Evolutionary conservation across 148 eudicot species (phyloP), one percentile per base, ranked within the genome.

Genomic region (Hydrangea macrophylla): DNA sequence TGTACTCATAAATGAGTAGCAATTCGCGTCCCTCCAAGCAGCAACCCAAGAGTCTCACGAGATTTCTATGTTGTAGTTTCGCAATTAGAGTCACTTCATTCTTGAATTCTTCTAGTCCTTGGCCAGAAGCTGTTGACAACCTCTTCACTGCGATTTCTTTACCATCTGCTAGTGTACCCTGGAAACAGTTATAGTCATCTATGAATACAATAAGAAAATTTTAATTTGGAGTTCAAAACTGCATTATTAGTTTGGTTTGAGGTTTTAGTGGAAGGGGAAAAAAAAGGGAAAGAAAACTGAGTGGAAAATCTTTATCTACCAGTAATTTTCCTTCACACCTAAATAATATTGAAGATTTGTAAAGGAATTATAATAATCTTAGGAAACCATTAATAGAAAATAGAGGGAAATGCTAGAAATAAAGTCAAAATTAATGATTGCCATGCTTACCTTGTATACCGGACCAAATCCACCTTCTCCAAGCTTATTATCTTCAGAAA

Each of bases 61-160:
- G 62, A 55, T 82, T 79, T 1, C 73, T 70, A 63, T 82, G 85
- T n/a, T 73, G 82, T 22, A 82, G 70, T 63, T 55, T 79, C 2
- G 85, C 85, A n/a, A 76, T 75, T 51, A 73, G 31, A 26, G 24
- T 35, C 27, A 79, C 75, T 60, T 82, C 85, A 10, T 78, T 78
- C 31, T 70, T 72, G 62, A 82, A 75, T 55, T 78, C 82, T 22
- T 18, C 56, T 12, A 61, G 26, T 36, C 82, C 82, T 66, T 82
- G 85, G 24, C 54, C 63, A 0, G 82, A 78, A 28, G 58, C 69
- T 50, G 56, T 64, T n/a, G 80, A 82, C 18, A 82, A 76, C 70
- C 75, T 66, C 60, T 82, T 82, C 1, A 75, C 78, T 0, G 85
- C 85, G 33, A 82, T 58, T 58, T 78, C 82, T 26, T 70, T 60